Conservation (phyloP, 1,284 basidiomycete genomes). For the Ceratobasidium sp. region DNA sequence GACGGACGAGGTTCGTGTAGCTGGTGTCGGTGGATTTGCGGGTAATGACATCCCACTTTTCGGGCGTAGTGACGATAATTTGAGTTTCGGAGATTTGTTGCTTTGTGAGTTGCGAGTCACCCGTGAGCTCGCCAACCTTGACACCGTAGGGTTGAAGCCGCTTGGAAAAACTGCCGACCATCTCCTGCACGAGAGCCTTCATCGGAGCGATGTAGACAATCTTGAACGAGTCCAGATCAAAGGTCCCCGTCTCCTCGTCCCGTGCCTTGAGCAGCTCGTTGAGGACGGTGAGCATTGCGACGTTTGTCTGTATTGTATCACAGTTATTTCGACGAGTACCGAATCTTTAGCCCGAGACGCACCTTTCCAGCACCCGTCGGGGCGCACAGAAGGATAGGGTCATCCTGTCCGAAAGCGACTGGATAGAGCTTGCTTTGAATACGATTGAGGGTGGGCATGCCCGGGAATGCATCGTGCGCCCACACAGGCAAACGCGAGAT, state of each 20-base stretch:
- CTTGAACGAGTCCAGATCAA: conserved; percentile 94
- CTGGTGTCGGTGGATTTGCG: conserved; percentile 97
- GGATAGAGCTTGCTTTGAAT: conserved; percentile 96
- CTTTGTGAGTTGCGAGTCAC: conserved; percentile 98
- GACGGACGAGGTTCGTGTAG: conserved; percentile 96
- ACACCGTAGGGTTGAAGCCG: conserved; percentile 86
- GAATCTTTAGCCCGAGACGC: conserved; percentile 64
- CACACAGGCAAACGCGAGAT: conserved; percentile 84
- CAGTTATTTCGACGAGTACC: conserved; percentile 67
- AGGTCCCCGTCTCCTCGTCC: conserved; percentile 82
- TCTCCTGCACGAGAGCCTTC: conserved; percentile 98
- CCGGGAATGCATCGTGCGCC: conserved; percentile 86
- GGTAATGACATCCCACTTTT: conserved; percentile 99
- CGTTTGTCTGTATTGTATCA: conserved; percentile 80
- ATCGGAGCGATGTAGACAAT: conserved; percentile 99
- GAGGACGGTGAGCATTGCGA: conserved; percentile 93
- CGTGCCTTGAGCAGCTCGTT: conserved; percentile 89
- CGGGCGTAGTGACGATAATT: conserved; percentile 98
- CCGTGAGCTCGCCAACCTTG: conserved; percentile 94
- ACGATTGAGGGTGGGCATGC: conserved; percentile 84
- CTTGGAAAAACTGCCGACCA: conserved; percentile 92
- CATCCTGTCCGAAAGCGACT: conserved; percentile 89
- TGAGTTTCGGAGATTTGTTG: conserved; percentile 97
- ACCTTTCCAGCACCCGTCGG: conserved; percentile 99
- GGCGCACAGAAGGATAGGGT: conserved; percentile 95